Percentiles rank a stretch among this genome's conserved stretches.
These are phyloP conservation scores for Canna indica DNA, from an alignment of 176 grass and related monocot species.

Conservation along the genomic window DNA sequence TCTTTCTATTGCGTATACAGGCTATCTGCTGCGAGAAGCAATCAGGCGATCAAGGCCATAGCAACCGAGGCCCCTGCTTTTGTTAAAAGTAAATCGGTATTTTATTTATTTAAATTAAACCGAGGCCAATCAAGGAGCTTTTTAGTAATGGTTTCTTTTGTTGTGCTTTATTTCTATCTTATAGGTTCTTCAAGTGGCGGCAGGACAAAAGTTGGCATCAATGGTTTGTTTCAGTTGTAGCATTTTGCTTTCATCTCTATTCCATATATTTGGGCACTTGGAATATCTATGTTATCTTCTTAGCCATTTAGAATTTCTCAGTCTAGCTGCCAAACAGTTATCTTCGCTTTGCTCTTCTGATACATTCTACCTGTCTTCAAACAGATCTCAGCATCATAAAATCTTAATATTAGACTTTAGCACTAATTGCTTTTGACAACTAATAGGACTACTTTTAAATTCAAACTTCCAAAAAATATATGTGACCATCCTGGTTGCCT, in stretches of 20 bases:
- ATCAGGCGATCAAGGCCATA: constrained; percentile 51
- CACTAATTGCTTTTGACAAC: neutral
- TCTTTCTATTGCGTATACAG: neutral
- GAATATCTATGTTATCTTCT: neutral
- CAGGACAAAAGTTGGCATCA: constrained; percentile 85
- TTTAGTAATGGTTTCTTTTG: neutral
- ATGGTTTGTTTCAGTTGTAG: constrained; percentile 41
- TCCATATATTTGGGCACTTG: neutral
- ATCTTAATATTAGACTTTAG: neutral
- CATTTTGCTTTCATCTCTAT: neutral
- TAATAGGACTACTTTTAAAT: neutral
- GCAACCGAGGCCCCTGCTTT: constrained; percentile 42
- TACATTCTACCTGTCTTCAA: neutral
- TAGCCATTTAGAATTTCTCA: neutral
- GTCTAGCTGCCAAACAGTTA: neutral
- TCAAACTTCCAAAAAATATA: too few relatives aligned
- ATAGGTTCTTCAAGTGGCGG: constrained; percentile 63
- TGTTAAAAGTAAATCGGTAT: constrained; percentile 29
- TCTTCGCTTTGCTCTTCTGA: neutral
- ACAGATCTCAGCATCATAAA: neutral
- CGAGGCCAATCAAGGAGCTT: neutral
- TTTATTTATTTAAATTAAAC: neutral
- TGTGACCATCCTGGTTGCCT: neutral
- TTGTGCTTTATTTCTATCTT: neutral
- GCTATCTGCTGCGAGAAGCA: constrained; percentile 37